These are phyloP conservation scores for Mycena galericulata DNA, from an alignment of 768 basidiomycete species.

Conservation along the genomic window DNA sequence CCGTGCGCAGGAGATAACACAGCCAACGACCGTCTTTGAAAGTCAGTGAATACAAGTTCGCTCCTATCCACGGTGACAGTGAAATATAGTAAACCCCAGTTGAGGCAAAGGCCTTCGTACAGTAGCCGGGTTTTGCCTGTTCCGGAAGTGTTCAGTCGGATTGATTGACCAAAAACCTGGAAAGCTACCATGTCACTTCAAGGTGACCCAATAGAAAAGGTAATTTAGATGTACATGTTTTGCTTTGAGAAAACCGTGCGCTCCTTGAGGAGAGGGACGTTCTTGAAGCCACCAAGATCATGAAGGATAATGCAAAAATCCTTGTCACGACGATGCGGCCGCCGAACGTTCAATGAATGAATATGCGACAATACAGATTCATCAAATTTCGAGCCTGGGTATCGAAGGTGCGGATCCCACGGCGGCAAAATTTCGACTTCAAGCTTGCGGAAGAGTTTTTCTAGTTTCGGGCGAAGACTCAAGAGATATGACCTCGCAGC, in stretches of 20 bases:
- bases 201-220: background rate
- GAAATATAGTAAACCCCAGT: slow-evolving; percentile 34
- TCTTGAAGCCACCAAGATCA: background rate
- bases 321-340: background rate
- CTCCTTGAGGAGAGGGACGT: background rate
- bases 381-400: no score
- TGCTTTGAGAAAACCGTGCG: background rate
- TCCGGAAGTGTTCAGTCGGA: no score
- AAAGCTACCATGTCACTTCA: background rate
- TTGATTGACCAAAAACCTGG: slow-evolving; percentile 12
- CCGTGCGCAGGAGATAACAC: background rate
- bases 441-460: background rate
- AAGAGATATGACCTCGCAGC: background rate
- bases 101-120: slow-evolving; percentile 28
- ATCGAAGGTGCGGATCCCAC: background rate
- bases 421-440: background rate
- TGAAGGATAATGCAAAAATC: background rate
- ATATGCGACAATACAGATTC: background rate
- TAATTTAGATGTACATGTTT: background rate
- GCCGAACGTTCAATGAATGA: background rate
- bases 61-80: background rate
- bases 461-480: background rate
- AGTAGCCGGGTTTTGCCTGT: slow-evolving; percentile 29
- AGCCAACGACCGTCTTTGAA: background rate
- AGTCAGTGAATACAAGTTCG: background rate